Evolutionary conservation across 1,284 basidiomycete genomes (phyloP).

Genomic region (Boletellus sp.): DNA sequence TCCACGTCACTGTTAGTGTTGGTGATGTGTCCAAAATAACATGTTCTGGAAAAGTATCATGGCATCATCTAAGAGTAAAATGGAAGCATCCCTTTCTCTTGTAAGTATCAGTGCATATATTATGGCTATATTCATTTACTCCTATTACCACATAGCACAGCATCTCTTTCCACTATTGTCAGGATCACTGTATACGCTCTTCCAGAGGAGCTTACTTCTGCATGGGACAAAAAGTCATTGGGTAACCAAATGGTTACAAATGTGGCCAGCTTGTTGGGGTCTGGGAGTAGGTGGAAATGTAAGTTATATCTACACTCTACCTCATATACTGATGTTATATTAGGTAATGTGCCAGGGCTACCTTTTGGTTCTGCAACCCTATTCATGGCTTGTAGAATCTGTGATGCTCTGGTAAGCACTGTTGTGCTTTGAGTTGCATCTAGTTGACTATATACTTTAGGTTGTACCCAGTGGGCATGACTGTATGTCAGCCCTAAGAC

Average conservation of each 20-base stretch:
- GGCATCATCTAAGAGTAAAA: background rate
- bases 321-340: background rate
- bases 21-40: background rate
- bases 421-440: background rate
- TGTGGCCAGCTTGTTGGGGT: background rate
- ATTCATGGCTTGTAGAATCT: background rate
- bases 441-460: background rate
- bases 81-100: constrained; percentile 1
- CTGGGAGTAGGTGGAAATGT: background rate
- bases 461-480: background rate
- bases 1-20: background rate
- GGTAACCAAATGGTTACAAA: background rate
- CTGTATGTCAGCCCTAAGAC: background rate
- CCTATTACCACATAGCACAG: background rate
- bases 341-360: background rate
- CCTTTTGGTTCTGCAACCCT: background rate
- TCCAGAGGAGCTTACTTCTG: background rate
- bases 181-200: background rate
- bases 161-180: background rate
- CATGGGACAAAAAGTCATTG: background rate
- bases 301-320: background rate
- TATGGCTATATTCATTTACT: background rate
- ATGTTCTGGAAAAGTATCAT: background rate
- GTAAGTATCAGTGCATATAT: background rate
- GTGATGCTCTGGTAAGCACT: background rate